Evolutionary conservation across 441 rosid genomes (phyloP).

Genomic region (Jatropha podagrica): DNA sequence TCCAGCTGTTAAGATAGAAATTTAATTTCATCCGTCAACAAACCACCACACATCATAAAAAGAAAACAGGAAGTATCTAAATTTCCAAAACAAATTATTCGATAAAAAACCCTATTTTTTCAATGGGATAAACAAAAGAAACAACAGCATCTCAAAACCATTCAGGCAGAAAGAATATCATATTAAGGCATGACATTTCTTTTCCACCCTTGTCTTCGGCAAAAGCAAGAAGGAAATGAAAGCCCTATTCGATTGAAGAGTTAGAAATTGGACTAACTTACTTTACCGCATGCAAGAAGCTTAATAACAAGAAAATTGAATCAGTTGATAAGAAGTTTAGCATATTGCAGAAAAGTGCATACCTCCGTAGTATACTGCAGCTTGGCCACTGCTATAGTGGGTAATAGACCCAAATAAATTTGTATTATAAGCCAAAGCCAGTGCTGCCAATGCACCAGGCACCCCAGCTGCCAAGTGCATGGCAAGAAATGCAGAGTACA

Average conservation of each 20-base stretch:
- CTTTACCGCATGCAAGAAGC: background rate
- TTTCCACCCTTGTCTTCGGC: background rate
- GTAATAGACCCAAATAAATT: slow-evolving; percentile 92
- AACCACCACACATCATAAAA: background rate
- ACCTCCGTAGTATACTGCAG: slow-evolving; percentile 98
- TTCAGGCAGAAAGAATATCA: background rate
- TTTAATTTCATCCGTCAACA: slow-evolving; percentile 18
- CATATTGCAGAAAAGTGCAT: slow-evolving; percentile 18
- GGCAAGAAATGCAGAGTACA: slow-evolving; percentile 95
- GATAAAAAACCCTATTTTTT: background rate
- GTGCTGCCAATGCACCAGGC: slow-evolving; percentile 70
- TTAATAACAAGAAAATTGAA: background rate
- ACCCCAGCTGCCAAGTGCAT: slow-evolving; percentile 94
- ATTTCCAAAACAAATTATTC: background rate
- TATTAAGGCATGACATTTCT: background rate
- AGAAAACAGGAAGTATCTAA: background rate
- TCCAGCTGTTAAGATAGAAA: slow-evolving; percentile 57
- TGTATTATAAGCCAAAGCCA: slow-evolving; percentile 87
- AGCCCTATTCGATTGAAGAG: background rate
- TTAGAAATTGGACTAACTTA: background rate
- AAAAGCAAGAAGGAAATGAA: background rate
- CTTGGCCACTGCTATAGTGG: slow-evolving; percentile 98
- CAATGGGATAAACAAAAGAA: background rate
- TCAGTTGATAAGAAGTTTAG: background rate
- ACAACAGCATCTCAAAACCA: background rate